Base-by-base conservation (phyloP, 1,284 basidiomycete species). In the Boletus holoroseus region DNA sequence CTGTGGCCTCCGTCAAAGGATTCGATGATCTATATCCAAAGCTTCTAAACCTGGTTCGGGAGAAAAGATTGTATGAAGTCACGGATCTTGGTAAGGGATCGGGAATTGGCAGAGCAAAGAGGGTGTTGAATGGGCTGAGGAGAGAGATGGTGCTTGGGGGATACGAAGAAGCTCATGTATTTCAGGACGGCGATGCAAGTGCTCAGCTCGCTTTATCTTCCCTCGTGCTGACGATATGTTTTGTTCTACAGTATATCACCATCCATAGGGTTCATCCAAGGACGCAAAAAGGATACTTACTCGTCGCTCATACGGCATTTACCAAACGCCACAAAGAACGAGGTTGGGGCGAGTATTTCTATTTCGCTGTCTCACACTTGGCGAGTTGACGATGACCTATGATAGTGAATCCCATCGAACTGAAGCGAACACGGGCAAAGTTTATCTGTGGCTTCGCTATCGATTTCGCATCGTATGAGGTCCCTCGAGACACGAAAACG, bases 1-100 rank as follows among this genome's bases (percentile, higher is more conserved):
- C 89, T 5, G 80, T 90, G 42, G 94, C 93, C 1, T 94, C 91
- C 6, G 92, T 92, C 58, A 95, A 96, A 69, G 94, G 94, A 30
- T 95, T 94, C 62, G 94, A 97, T 64, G 94, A 97, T 62, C 71
- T 97, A n/a, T 96, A 96, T 66, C 93, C 94, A 5, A 92, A 91
- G 67, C 71, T 94, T 16, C 71, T 97, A 36, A 82, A 95, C 66
- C 75, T 97, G 31, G 94, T 97, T 13, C 75, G 74, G 12, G 94
- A 97, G 68, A 85, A 81, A 61, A 76, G 92, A 55, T 68, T 72
- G 60, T 97, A 97, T 64, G 85, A 90, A 58, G 62, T 76, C 38
- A 81, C 72, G 31, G 72, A 73, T 5, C 66, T 79, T 12, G 77
- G 71, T 13, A 73, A 77, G 48, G 66, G 71, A 18, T 82, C 80